phyloP scores from a whole-genome alignment of 2,329 filamentous ascomycete genomes.

The Colletotrichum cordylinicola region DNA sequence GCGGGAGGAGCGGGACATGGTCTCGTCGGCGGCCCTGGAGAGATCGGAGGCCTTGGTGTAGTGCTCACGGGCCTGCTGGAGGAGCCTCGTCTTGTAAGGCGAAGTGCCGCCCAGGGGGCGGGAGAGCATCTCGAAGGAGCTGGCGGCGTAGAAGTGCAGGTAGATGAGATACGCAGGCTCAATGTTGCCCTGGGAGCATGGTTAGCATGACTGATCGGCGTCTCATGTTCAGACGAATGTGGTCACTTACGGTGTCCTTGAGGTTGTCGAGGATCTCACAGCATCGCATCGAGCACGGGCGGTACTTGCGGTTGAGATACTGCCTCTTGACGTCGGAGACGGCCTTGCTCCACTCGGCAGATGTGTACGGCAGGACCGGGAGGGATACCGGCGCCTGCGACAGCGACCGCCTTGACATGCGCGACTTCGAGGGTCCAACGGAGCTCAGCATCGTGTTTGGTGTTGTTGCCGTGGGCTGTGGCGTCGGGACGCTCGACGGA shows the following conservation, averaged over 20 bases:
- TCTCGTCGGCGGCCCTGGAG: slow-evolving; percentile 52
- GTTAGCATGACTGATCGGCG: slow-evolving; percentile 17
- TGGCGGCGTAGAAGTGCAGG: slow-evolving; percentile 67
- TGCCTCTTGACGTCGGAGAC: slow-evolving; percentile 60
- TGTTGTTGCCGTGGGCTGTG: slow-evolving; percentile 26
- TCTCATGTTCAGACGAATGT: background rate
- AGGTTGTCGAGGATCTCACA: slow-evolving; percentile 57
- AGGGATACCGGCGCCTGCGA: slow-evolving; percentile 27
- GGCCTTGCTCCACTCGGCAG: slow-evolving; percentile 56
- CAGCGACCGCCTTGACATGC: slow-evolving; percentile 26
- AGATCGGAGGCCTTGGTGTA: slow-evolving; percentile 55
- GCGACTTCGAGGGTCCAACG: slow-evolving; percentile 22
- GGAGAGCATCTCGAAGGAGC: slow-evolving; percentile 63
- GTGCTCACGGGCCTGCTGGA: slow-evolving; percentile 57
- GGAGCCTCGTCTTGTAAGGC: slow-evolving; percentile 50
- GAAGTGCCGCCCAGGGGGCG: slow-evolving; percentile 52
- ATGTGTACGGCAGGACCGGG: slow-evolving; percentile 45
- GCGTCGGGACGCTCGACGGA: background rate
- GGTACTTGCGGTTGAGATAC: slow-evolving; percentile 55
- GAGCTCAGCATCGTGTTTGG: slow-evolving; percentile 29
- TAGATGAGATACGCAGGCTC: slow-evolving; percentile 64
- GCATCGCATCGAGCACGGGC: slow-evolving; percentile 58
- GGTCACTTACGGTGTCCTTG: slow-evolving; percentile 46
- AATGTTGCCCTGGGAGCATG: slow-evolving; percentile 36
- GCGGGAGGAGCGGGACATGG: slow-evolving; percentile 42